A percentile compares a stretch with the other conserved stretches of the same genome.
Conservation (phyloP, 2,329 filamentous ascomycete species). For the Aureobasidium zeae region DNA sequence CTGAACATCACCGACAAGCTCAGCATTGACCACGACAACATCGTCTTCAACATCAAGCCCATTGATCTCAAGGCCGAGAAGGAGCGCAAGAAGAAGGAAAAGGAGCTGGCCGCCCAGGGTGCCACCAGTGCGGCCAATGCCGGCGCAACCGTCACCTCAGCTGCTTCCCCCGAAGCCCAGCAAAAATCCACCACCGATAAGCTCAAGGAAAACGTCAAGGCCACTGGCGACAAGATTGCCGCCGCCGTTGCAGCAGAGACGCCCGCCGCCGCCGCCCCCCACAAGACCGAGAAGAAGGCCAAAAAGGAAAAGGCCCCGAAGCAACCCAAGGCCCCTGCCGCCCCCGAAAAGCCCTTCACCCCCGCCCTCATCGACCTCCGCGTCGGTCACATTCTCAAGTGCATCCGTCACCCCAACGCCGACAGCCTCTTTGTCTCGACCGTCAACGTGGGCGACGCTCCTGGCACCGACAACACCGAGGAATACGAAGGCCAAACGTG, state of each 20-base stretch:
- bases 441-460: slow-evolving; percentile 83
- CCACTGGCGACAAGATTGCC: slow-evolving; percentile 42
- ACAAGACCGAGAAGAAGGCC: slow-evolving; percentile 53
- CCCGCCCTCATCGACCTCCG: slow-evolving; percentile 87
- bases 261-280: slow-evolving; percentile 30
- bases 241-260: slow-evolving; percentile 38
- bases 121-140: slow-evolving; percentile 46
- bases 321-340: slow-evolving; percentile 48
- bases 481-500: slow-evolving; percentile 88
- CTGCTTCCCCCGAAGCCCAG: slow-evolving; percentile 35
- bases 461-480: slow-evolving; percentile 77
- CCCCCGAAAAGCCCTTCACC: slow-evolving; percentile 65
- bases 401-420: slow-evolving; percentile 89
- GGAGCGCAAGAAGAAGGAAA: slow-evolving; percentile 93
- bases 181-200: slow-evolving; percentile 36
- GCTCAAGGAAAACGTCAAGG: slow-evolving; percentile 41
- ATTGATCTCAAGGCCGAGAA: slow-evolving; percentile 91
- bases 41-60: slow-evolving; percentile 80
- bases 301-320: slow-evolving; percentile 82
- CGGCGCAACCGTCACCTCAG: slow-evolving; percentile 35
- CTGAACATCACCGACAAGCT: slow-evolving; percentile 68
- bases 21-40: slow-evolving; percentile 64
- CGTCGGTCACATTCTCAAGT: slow-evolving; percentile 95
- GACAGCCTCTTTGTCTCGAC: slow-evolving; percentile 94
- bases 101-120: slow-evolving; percentile 50